Evolutionary conservation across 371 early-diverging fungal genomes (phyloP).

Genomic region (Encephalitozoon intestinalis): DNA sequence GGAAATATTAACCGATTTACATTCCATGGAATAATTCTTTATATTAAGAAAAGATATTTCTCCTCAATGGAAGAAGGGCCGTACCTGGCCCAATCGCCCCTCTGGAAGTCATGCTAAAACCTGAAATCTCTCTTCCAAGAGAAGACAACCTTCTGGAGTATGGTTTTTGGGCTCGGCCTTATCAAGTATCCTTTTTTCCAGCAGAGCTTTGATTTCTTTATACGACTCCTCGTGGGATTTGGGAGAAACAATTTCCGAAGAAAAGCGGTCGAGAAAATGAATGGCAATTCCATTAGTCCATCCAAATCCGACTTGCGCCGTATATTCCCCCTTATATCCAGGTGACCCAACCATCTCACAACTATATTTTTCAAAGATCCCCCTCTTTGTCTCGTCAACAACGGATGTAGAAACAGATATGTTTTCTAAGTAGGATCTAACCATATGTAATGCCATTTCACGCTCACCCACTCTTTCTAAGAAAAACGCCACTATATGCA

Average conservation of each 20-base stretch:
- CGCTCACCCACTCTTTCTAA: slow-evolving; percentile 28
- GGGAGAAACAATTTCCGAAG: slow-evolving; percentile 37
- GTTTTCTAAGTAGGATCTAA: slow-evolving; percentile 64
- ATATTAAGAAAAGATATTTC: no score
- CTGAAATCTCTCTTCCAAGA: not conserved
- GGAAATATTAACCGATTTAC: not conserved
- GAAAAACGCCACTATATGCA: slow-evolving; percentile 51
- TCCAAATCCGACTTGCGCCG: slow-evolving; percentile 75
- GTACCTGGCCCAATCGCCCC: no score
- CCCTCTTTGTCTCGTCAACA: slow-evolving; percentile 66
- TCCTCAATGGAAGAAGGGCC: no score
- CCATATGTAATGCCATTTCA: slow-evolving; percentile 62
- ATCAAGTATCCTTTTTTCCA: not conserved
- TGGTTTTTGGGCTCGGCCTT: not conserved
- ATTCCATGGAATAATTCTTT: no score
- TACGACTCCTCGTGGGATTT: slow-evolving; percentile 19
- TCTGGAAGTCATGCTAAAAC: not conserved
- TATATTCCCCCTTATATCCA: slow-evolving; percentile 74
- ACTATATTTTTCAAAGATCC: slow-evolving; percentile 75
- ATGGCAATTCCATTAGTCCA: slow-evolving; percentile 80
- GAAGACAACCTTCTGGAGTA: not conserved
- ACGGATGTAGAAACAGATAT: slow-evolving; percentile 63
- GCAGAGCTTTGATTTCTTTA: not conserved
- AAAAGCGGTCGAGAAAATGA: slow-evolving; percentile 64
- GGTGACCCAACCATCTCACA: slow-evolving; percentile 63